Conservation (phyloP, 768 basidiomycete genomes). For the Tulasnella sp. region DNA sequence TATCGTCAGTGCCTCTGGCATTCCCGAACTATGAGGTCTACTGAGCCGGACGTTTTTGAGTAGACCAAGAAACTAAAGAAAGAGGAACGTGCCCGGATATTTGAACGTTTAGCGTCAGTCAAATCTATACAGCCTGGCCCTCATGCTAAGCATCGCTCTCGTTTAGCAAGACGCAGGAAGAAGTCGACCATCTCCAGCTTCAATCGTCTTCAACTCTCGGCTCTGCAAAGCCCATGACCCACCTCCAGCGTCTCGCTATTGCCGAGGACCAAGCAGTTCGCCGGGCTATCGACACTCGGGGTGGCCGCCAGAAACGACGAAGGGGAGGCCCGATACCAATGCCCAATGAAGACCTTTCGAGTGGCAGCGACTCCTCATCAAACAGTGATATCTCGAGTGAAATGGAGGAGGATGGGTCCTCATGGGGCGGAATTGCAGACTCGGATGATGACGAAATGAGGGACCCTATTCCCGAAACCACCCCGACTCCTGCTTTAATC, state of each 20-base stretch:
- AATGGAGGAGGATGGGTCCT: slow-evolving; percentile 38
- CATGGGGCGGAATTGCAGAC: slow-evolving; percentile 34
- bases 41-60: not conserved
- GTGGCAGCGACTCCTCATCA: slow-evolving; percentile 34
- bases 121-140: too few relatives aligned
- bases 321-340: slow-evolving; percentile 35
- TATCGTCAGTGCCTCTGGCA: slow-evolving; percentile 55
- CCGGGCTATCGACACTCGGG: slow-evolving; percentile 32
- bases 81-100: slow-evolving; percentile 71
- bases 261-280: slow-evolving; percentile 58
- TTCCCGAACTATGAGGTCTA: not conserved
- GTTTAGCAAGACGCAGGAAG: slow-evolving; percentile 70
- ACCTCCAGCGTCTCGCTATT: slow-evolving; percentile 56
- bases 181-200: slow-evolving; percentile 56
- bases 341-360: slow-evolving; percentile 31
- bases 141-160: not conserved
- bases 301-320: slow-evolving; percentile 48
- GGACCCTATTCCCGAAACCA: slow-evolving; percentile 34
- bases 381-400: slow-evolving; percentile 32
- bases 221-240: slow-evolving; percentile 60
- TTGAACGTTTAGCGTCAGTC: slow-evolving; percentile 78
- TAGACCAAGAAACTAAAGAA: slow-evolving; percentile 91
- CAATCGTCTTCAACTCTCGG: slow-evolving; percentile 83
- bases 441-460: slow-evolving; percentile 31
- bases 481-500: slow-evolving; percentile 22